Percentiles rank a stretch among this genome's conserved stretches.
phyloP scores from a whole-genome alignment of 768 basidiomycete species.

The Coprinopsis marcescibilis region DNA sequence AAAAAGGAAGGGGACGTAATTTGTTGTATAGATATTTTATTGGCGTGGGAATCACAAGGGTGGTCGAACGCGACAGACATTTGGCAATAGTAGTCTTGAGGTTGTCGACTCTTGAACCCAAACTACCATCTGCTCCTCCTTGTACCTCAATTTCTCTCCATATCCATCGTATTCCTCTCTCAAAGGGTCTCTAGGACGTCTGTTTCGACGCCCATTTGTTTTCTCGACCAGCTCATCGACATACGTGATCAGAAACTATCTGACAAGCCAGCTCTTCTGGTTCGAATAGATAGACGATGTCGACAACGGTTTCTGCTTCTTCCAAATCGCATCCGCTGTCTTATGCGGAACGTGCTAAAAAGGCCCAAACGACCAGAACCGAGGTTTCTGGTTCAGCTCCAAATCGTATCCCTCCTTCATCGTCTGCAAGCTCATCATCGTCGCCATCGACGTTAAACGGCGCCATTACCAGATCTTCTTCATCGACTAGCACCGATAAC shows the following conservation, averaged over 20 bases:
- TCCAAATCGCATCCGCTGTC: constrained; percentile 37
- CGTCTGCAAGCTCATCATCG: constrained; percentile 1
- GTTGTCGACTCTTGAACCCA: neutral
- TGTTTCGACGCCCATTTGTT: neutral
- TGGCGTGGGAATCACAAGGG: constrained; percentile 16
- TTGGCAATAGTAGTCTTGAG: constrained; percentile 1
- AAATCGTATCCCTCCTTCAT: constrained; percentile 5
- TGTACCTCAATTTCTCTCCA: neutral
- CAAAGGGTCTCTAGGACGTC: neutral
- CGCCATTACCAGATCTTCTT: constrained; percentile 3
- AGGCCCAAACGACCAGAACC: constrained; percentile 34
- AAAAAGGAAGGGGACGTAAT: no score
- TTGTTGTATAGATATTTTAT: constrained; percentile 5
- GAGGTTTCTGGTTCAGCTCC: constrained; percentile 18
- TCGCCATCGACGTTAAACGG: constrained; percentile 8
- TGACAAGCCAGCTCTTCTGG: constrained; percentile 9
- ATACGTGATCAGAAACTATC: constrained; percentile 8
- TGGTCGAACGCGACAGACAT: constrained; percentile 8
- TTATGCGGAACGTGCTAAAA: constrained; percentile 52
- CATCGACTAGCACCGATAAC: neutral
- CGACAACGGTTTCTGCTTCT: constrained; percentile 16
- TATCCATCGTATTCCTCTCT: neutral
- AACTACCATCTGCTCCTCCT: constrained; percentile 9
- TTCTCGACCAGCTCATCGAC: neutral
- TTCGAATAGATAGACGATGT: constrained; percentile 17